phyloP scores from a whole-genome alignment of 495 filamentous ascomycete species.

The Pyrenopolyporus hunteri region DNA sequence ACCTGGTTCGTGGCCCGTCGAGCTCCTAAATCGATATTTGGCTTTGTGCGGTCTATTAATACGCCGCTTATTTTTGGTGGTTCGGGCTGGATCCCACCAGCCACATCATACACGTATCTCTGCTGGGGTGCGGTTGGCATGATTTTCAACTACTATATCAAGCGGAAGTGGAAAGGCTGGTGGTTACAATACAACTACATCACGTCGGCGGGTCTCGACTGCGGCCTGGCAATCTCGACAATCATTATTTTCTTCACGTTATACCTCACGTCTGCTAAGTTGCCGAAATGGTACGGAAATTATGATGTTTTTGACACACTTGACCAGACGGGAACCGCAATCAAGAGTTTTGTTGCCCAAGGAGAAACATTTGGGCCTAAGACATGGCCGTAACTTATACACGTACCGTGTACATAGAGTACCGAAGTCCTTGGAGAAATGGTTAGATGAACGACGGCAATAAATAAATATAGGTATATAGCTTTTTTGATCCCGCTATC shows the following conservation, averaged over 20 bases:
- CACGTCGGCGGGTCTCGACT: constrained; percentile 72
- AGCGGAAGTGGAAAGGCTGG: constrained; percentile 68
- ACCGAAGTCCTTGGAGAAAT: no score
- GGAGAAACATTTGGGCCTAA: constrained; percentile 56
- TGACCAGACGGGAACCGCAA: constrained; percentile 43
- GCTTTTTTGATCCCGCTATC: no score
- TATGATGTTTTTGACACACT: constrained; percentile 50
- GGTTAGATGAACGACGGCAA: no score
- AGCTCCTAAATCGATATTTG: constrained; percentile 55
- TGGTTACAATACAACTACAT: constrained; percentile 83
- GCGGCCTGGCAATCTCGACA: constrained; percentile 68
- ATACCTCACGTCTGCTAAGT: constrained; percentile 55
- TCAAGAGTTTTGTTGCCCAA: constrained; percentile 42
- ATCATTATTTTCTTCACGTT: constrained; percentile 76
- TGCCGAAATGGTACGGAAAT: constrained; percentile 73
- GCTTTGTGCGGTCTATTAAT: constrained; percentile 61
- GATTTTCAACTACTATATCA: constrained; percentile 70
- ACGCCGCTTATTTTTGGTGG: constrained; percentile 73
- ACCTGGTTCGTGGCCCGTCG: constrained; percentile 67
- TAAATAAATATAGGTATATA: no score
- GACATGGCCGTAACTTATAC: constrained; percentile 44
- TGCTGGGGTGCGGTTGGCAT: constrained; percentile 72
- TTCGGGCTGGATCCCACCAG: constrained; percentile 65
- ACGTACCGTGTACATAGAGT: no score
- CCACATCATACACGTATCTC: constrained; percentile 69